Evolutionary conservation across 2,329 filamentous ascomycete genomes (phyloP), one percentile per base, ranked within the genome.

Genomic region (Fusarium miscanthi): DNA sequence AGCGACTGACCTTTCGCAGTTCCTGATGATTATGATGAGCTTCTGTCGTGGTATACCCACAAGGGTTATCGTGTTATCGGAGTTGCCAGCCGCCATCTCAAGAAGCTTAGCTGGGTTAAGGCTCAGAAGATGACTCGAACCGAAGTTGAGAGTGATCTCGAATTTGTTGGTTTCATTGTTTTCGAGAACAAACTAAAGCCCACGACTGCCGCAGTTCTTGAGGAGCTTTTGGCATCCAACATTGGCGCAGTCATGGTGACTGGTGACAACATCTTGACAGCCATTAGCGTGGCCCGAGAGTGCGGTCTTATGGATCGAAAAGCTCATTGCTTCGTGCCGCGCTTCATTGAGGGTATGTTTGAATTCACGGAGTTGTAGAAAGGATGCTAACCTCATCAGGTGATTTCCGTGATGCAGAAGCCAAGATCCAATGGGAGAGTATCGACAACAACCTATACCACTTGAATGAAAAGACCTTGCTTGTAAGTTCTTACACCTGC

Each of bases 101-200:
- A 90, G 63, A 96, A 94, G 78, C 86, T 98, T 37, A 97, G 92
- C 76, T 98, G 94, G 95, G 90, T 97, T 60, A 97, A 97, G 80
- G 91, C 95, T 11, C 94, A 98, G 78, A 97, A 97, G 84, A 95
- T 98, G 92, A 93, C 91, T 75, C 92, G 96, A 35, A 85, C 91
- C 42, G 93, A 98, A 59, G 95, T 93, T 13, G 96, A 99, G 81
- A 92, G 89, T 6, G 87, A 91, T 37, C 88, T 99, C 16, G 90
- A 95, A 49, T 98, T 99, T 78, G 88, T 95, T 40, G 96, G 96
- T 9, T 99, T 99, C 83, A 98, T 99, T 78, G 92, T 99, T 59
- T 99, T 99, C 76, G 96, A 99, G 83, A 99, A 99, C 84, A 99
- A 99, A 83, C 85, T 99, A 69, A 99, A 99, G 81, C 91, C 93